These are phyloP conservation scores for Paraglomus brasilianum DNA, from an alignment of 192 early-diverging fungal species.

Conservation along the genomic window DNA sequence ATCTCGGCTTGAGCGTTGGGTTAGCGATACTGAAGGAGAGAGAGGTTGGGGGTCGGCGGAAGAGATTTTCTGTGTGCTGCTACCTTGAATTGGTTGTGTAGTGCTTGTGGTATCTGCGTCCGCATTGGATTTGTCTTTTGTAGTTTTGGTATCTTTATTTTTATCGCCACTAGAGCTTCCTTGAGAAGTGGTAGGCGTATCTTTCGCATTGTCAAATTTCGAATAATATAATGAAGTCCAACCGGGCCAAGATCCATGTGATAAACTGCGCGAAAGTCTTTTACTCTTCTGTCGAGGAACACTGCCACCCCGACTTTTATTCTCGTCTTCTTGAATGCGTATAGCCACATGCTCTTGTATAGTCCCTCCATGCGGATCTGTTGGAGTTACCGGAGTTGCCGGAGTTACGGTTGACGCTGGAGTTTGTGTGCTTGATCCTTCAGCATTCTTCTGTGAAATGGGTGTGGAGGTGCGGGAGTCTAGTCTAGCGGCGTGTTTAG, in stretches of 20 bases:
- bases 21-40: background rate
- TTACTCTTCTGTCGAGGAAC: background rate
- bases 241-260: conserved; percentile 19
- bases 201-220: background rate
- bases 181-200: background rate
- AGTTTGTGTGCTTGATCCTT: conserved; percentile 4
- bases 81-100: background rate
- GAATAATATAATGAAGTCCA: conserved; percentile 27
- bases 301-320: background rate
- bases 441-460: background rate
- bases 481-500: background rate
- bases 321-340: background rate
- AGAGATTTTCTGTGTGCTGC: background rate
- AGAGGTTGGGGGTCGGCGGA: background rate
- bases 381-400: conserved; percentile 3
- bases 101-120: background rate
- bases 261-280: conserved; percentile 11
- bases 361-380: background rate
- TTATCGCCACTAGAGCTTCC: background rate
- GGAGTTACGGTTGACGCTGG: background rate
- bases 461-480: background rate
- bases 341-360: background rate
- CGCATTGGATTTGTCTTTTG: background rate
- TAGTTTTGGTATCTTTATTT: background rate
- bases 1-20: background rate